Evolutionary conservation across 108 stramenopile genomes (phyloP), one percentile per base, ranked within the genome.

Genomic region (Fragilaria radians): DNA sequence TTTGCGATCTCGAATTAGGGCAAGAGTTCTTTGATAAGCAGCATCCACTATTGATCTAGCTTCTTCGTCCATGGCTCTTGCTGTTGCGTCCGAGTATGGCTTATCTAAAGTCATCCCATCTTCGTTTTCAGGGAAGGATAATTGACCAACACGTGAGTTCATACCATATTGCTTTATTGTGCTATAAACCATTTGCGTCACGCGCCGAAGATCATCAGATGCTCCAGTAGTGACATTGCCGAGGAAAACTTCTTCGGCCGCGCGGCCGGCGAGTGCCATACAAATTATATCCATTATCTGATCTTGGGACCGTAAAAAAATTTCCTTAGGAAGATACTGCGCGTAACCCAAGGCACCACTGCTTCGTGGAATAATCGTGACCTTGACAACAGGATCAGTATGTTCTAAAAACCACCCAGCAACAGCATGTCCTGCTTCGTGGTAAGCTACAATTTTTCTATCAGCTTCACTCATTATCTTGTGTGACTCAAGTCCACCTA

Each of bases 51-150:
- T 94, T 28, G 48, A 54, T 33, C 83, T 71, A 0, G 95, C 98
- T 67, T 99, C 95, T 66, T 94, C 92, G 67, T 99, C 98, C 91
- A 99, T 99, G 21, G 92, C 85, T 62, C 91, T 69, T 2, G 97
- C 96, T 3, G 98, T 99, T 24, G 79, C 78, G 30, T 99, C 96
- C 17, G 87, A 89, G 81, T 99, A 99, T 4, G 92, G 95, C 55
- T 89, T 80, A 64, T 91, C 90, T n/a, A 82, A 92, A 29, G 52
- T 72, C 79, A 72, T 71, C 21, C 77, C 79, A 70, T 83, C 85
- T 25, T 74, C 79, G 52, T 96, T 81, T 71, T 93, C 85, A 19
- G 94, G 95, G 66, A 96, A 99, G 28, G 95, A 84, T 11, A 99
- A 68, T 67, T 97, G 95, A 7, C 98, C 98, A 34, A 99, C 74